phyloP scores from a whole-genome alignment of 2,329 filamentous ascomycete species.

The Alternaria consortialis region DNA sequence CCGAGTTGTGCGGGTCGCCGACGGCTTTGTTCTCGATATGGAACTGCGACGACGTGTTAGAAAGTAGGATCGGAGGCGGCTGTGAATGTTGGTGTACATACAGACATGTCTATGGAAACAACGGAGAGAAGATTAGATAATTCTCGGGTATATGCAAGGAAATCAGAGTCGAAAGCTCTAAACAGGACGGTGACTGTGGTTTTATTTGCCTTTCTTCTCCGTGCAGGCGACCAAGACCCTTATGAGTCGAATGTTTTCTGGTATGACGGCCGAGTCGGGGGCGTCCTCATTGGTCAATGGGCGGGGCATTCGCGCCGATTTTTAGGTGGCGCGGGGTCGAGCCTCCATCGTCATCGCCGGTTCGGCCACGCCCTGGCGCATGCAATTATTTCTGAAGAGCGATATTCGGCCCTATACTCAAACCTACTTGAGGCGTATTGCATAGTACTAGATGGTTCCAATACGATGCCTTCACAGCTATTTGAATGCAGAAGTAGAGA shows the following conservation, averaged over 20 bases:
- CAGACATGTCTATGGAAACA: constrained; percentile 36
- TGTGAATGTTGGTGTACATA: constrained; percentile 21
- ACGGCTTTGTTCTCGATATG: constrained; percentile 61
- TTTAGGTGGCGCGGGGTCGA: constrained; percentile 15
- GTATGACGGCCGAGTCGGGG: constrained; percentile 34
- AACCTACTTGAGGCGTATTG: neutral
- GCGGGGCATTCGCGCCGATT: constrained; percentile 20
- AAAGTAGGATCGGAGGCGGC: constrained; percentile 15
- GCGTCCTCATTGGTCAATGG: constrained; percentile 34
- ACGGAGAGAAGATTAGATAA: neutral
- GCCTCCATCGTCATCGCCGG: constrained; percentile 13
- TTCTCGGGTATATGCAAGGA: neutral
- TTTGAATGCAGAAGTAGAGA: neutral
- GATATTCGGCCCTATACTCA: neutral
- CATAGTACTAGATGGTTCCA: neutral
- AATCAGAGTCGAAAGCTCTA: neutral
- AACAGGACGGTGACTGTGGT: constrained; percentile 2
- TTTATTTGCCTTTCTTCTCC: constrained; percentile 13
- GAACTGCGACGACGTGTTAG: constrained; percentile 50
- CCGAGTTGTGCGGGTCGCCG: constrained; percentile 59
- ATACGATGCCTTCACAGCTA: neutral
- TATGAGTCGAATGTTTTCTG: constrained; percentile 41
- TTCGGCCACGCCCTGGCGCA: constrained; percentile 8
- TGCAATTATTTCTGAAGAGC: neutral
- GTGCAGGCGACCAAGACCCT: constrained; percentile 23